Percentiles rank a stretch among this genome's conserved stretches.
Evolutionary conservation across 2,329 filamentous ascomycete genomes (phyloP).

Genomic region (Leptographium procerum): DNA sequence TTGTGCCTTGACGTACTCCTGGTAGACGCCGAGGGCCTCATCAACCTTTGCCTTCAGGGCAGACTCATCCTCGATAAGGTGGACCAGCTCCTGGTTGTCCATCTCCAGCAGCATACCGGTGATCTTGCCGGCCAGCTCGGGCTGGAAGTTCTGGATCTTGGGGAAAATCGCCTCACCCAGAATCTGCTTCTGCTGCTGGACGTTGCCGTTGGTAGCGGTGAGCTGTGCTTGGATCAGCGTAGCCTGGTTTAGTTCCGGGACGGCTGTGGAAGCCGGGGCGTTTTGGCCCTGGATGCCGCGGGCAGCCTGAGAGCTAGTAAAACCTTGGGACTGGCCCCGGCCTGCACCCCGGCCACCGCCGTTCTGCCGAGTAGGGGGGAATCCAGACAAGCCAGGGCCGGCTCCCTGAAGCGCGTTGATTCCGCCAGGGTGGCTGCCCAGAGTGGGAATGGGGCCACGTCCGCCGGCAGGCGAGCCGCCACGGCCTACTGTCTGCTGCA

Average conservation of each 20-base stretch:
- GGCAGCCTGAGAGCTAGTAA: constrained; percentile 34
- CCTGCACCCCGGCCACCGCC: constrained; percentile 28
- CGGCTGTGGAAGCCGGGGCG: constrained; percentile 11
- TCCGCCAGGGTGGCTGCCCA: constrained; percentile 34
- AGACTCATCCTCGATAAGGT: constrained; percentile 83
- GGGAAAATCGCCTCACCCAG: constrained; percentile 96
- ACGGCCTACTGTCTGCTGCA: constrained; percentile 49
- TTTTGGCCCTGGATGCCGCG: constrained; percentile 29
- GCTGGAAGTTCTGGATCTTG: constrained; percentile 92
- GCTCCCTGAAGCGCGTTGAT: constrained; percentile 42
- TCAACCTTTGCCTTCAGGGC: constrained; percentile 93
- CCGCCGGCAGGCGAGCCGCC: constrained; percentile 55
- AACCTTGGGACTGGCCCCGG: constrained; percentile 26
- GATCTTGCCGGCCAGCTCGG: constrained; percentile 95
- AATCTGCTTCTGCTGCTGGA: constrained; percentile 93
- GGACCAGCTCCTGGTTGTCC: constrained; percentile 90
- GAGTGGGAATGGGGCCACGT: constrained; percentile 61
- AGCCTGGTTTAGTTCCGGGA: constrained; percentile 27
- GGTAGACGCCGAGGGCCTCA: constrained; percentile 92
- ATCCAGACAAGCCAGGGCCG: constrained; percentile 42
- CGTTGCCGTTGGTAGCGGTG: constrained; percentile 31
- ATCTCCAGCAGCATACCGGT: constrained; percentile 99
- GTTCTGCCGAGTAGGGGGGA: constrained; percentile 40
- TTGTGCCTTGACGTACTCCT: constrained; percentile 95
- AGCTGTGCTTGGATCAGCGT: constrained; percentile 48